Evolutionary conservation across 2,329 filamentous ascomycete species (phyloP).

Genomic region (Aspergillus floridensis): DNA sequence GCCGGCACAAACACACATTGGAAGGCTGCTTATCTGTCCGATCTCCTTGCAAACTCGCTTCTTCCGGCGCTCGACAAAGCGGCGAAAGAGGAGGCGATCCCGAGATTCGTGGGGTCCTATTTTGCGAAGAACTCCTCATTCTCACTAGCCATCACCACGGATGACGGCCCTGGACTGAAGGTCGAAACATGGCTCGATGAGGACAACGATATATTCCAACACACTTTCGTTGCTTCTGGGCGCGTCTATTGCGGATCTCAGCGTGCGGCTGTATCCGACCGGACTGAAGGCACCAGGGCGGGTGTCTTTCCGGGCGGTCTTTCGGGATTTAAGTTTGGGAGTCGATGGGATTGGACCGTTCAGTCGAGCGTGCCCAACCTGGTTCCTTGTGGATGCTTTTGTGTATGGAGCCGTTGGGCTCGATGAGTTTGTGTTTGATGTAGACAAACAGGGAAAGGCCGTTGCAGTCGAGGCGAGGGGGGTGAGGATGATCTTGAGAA

Average conservation of each 20-base stretch:
- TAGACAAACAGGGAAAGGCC: background rate
- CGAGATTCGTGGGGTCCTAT: conserved; percentile 21
- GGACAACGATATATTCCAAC: conserved; percentile 17
- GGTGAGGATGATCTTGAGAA: background rate
- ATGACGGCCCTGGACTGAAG: conserved; percentile 19
- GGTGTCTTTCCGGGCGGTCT: conserved; percentile 21
- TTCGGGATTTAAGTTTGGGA: background rate
- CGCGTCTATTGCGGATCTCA: conserved; percentile 6
- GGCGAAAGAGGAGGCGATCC: conserved; percentile 21
- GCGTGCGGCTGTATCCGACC: conserved; percentile 26
- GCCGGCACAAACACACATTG: conserved; percentile 17
- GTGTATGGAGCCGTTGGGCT: conserved; percentile 1
- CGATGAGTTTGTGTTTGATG: conserved; percentile 10
- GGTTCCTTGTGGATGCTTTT: background rate
- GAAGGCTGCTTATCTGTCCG: conserved; percentile 9
- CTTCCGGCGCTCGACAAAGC: conserved; percentile 22
- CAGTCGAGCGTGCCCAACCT: background rate
- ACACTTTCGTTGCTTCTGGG: conserved; percentile 10
- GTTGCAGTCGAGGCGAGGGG: background rate
- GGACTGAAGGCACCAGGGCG: conserved; percentile 15
- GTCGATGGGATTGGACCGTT: background rate
- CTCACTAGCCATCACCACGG: conserved; percentile 20
- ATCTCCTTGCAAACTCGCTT: conserved; percentile 17
- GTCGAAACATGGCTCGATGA: conserved; percentile 22
- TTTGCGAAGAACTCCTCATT: conserved; percentile 9